A percentile compares a stretch with the other conserved stretches of the same genome.
Conservation (phyloP, 1,284 basidiomycete species). For the Irpex rosettiformis region DNA sequence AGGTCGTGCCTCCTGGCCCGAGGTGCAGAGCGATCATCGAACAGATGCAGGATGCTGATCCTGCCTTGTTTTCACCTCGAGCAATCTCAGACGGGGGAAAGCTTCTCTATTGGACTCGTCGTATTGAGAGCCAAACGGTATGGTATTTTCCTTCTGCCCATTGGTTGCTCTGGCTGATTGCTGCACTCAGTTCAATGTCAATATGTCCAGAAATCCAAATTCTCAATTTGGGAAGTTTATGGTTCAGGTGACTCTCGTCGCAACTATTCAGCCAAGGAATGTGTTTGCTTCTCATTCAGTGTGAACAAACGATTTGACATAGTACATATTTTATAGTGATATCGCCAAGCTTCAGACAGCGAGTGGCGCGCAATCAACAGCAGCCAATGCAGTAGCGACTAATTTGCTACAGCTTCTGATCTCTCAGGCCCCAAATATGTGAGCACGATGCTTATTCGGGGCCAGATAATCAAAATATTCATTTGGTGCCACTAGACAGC, state of each 20-base stretch:
- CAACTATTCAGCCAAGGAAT: slow-evolving; percentile 15
- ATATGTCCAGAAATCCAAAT: slow-evolving; percentile 11
- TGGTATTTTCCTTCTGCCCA: background rate
- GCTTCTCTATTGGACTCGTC: slow-evolving; percentile 18
- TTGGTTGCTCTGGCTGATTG: background rate
- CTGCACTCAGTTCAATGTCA: slow-evolving; percentile 12
- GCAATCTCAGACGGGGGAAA: slow-evolving; percentile 23
- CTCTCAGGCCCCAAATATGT: slow-evolving; percentile 25
- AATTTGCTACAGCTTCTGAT: slow-evolving; percentile 25
- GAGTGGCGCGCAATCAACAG: background rate
- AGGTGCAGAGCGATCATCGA: slow-evolving; percentile 22
- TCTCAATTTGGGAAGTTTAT: slow-evolving; percentile 5
- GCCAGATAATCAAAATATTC: background rate
- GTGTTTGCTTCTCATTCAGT: background rate
- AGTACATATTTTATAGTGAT: too few relatives aligned
- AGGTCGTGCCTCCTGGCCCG: slow-evolving; percentile 9
- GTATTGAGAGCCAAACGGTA: slow-evolving; percentile 11
- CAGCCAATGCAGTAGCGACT: slow-evolving; percentile 17
- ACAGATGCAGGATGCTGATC: slow-evolving; percentile 16
- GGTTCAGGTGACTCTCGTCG: slow-evolving; percentile 15
- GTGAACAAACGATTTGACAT: too few relatives aligned
- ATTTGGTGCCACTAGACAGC: slow-evolving; percentile 15
- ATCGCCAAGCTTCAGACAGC: slow-evolving; percentile 3
- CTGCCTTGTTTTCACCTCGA: slow-evolving; percentile 18
- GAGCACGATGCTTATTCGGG: background rate